A percentile compares a stretch with the other conserved stretches of the same genome.
Conservation (phyloP, 257 asterid species). For the Nicotiana sylvestris region DNA sequence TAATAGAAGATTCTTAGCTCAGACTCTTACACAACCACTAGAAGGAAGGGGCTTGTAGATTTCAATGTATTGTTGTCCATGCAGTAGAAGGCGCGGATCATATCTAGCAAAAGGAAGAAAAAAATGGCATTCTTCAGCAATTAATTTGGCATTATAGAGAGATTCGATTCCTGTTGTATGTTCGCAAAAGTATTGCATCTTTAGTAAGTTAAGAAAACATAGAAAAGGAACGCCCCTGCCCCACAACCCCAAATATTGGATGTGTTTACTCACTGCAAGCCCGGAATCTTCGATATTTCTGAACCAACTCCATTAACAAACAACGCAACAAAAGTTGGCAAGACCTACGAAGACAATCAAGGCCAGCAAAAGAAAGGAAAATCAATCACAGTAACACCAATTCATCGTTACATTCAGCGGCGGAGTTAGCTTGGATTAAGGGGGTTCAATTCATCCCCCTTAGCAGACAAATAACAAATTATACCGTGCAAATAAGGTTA, state of each 20-base stretch:
- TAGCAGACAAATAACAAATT: too few species aligned
- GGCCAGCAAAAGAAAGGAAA: background rate
- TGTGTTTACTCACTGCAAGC: slow-evolving; percentile 52
- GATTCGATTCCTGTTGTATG: background rate
- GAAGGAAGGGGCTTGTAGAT: slow-evolving; percentile 87
- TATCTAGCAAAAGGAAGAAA: slow-evolving; percentile 35
- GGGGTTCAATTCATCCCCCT: too few species aligned
- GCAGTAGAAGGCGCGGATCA: slow-evolving; percentile 75
- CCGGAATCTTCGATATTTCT: slow-evolving; percentile 41
- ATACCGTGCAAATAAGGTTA: too few species aligned
- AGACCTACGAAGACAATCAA: slow-evolving; percentile 37
- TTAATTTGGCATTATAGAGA: background rate
- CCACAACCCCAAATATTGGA: background rate
- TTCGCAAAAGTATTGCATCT: background rate
- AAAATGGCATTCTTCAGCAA: slow-evolving; percentile 12
- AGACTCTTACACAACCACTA: slow-evolving; percentile 58
- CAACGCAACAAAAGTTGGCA: slow-evolving; percentile 78
- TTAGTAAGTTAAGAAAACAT: background rate
- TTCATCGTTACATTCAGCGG: too few species aligned
- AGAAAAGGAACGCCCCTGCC: background rate
- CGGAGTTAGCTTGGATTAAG: too few species aligned
- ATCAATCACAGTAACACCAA: background rate
- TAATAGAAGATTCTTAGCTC: background rate
- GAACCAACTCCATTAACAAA: slow-evolving; percentile 38
- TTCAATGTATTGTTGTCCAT: slow-evolving; percentile 81